Conservation (phyloP, 495 filamentous ascomycete genomes). For the Penicillium canariense region DNA sequence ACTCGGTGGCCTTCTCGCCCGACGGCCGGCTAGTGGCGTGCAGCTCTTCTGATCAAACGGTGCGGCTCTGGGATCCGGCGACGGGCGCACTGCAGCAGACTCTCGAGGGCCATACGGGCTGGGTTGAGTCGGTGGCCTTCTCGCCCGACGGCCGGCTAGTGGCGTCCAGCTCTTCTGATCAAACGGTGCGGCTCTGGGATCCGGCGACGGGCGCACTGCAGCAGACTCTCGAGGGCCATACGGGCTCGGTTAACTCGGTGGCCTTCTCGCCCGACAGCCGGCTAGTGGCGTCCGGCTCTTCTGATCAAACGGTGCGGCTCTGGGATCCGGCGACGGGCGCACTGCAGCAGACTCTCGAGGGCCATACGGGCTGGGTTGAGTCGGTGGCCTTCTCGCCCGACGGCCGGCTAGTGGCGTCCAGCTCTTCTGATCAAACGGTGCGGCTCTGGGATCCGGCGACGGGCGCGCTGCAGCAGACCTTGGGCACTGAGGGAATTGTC, state of each 20-base stretch:
- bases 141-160: constrained; percentile 25
- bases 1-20: too few species aligned
- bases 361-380: constrained; percentile 6
- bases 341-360: constrained; percentile 5
- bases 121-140: constrained; percentile 24
- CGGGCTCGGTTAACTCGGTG: neutral
- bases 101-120: constrained; percentile 12
- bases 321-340: constrained; percentile 6
- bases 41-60: too few species aligned
- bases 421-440: constrained; percentile 27
- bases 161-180: constrained; percentile 31
- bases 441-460: constrained; percentile 35
- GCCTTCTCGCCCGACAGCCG: constrained; percentile 27
- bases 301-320: constrained; percentile 27
- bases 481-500: constrained; percentile 7
- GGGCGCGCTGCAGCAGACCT: constrained; percentile 20
- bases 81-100: neutral
- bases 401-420: constrained; percentile 29
- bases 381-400: constrained; percentile 31
- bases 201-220: neutral
- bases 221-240: constrained; percentile 18
- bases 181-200: constrained; percentile 25
- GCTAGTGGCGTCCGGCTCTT: constrained; percentile 31
- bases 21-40: too few species aligned
- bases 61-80: constrained; percentile 10